Percentiles rank a stretch among this genome's conserved stretches.
These are phyloP conservation scores for Wickerhamiella nectarea DNA, from an alignment of 805 yeast species.

Conservation along the genomic window DNA sequence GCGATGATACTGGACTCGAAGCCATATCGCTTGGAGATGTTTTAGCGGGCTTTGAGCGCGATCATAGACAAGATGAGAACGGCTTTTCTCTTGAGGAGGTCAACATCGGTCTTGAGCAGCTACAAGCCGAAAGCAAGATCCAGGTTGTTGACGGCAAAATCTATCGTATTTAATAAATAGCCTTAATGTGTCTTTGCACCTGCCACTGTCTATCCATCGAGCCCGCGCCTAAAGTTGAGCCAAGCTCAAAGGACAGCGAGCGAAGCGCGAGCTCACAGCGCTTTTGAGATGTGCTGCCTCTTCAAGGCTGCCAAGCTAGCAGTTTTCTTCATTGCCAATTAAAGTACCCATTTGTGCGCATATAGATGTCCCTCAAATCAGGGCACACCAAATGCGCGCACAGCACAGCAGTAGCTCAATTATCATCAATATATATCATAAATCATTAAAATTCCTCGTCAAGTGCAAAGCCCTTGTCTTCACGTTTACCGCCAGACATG, in stretches of 20 bases:
- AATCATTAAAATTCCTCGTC: slow-evolving; percentile 77
- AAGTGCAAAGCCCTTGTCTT: slow-evolving; percentile 54
- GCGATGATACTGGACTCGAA: slow-evolving; percentile 33
- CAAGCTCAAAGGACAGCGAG: too few species aligned
- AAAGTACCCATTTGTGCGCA: too few species aligned
- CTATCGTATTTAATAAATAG: slow-evolving; percentile 13
- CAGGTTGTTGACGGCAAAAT: slow-evolving; percentile 24
- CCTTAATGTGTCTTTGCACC: background rate
- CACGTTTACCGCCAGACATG: slow-evolving; percentile 59
- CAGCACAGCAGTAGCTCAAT: too few species aligned
- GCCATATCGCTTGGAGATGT: slow-evolving; percentile 30
- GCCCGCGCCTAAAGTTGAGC: too few species aligned
- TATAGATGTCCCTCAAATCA: too few species aligned
- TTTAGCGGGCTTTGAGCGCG: slow-evolving; percentile 32
- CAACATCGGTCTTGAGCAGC: slow-evolving; percentile 26
- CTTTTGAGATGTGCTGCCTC: too few species aligned
- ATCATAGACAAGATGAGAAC: slow-evolving; percentile 29
- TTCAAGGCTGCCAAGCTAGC: too few species aligned
- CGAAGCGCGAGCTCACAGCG: too few species aligned
- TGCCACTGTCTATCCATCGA: too few species aligned
- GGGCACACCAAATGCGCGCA: too few species aligned
- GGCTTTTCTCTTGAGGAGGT: slow-evolving; percentile 28
- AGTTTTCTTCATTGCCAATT: too few species aligned
- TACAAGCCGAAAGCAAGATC: slow-evolving; percentile 28
- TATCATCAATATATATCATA: background rate